A percentile compares a stretch with the other conserved stretches of the same genome.
Conservation (phyloP, 2,329 filamentous ascomycete genomes). For the Trichoderma citrinoviride region DNA sequence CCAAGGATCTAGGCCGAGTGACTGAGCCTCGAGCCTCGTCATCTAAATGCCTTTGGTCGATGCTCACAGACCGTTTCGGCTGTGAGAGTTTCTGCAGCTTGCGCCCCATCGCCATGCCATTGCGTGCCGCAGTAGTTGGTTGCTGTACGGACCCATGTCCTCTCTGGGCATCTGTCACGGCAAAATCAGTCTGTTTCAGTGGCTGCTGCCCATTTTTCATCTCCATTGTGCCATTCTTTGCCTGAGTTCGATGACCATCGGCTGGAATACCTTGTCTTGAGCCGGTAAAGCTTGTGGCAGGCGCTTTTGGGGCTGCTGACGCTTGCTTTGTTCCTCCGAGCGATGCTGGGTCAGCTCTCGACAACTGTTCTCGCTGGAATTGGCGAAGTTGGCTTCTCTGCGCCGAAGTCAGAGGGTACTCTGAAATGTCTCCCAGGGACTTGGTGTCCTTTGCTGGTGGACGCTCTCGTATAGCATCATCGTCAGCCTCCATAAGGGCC, state of each 20-base stretch:
- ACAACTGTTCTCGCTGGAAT: background rate
- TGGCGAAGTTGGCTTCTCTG: background rate
- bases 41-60: constrained; percentile 13
- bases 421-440: background rate
- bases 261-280: background rate
- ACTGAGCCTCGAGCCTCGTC: constrained; percentile 20
- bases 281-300: background rate
- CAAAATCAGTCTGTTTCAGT: background rate
- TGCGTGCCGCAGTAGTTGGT: background rate
- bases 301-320: background rate
- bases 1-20: constrained; percentile 30
- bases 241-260: background rate
- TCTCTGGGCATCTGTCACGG: constrained; percentile 2
- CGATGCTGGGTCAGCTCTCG: background rate
- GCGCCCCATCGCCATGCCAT: background rate
- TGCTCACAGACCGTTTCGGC: background rate
- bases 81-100: background rate
- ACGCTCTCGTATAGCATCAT: constrained; percentile 35
- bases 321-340: background rate
- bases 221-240: background rate
- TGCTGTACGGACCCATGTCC: background rate
- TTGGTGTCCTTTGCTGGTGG: background rate
- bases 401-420: background rate
- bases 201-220: background rate
- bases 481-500: constrained; percentile 50